A percentile compares a stretch with the other conserved stretches of the same genome.
Conservation (phyloP, 2,329 filamentous ascomycete species). For the Ophiosphaerella korrae region DNA sequence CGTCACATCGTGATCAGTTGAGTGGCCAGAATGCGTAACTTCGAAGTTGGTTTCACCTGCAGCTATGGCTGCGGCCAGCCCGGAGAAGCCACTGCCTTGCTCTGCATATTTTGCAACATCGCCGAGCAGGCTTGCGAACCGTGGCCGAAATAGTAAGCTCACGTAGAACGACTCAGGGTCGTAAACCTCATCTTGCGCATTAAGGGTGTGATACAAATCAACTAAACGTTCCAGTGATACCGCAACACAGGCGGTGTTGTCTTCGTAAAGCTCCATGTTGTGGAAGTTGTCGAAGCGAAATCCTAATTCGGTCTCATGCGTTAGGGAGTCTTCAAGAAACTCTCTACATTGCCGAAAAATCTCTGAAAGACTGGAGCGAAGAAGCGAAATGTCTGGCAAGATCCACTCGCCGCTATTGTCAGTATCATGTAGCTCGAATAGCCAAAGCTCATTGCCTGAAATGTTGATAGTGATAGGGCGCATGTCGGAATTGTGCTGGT, state of each 20-base stretch:
- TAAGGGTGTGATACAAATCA: slow-evolving; percentile 63
- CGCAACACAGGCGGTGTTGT: slow-evolving; percentile 37
- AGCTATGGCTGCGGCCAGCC: slow-evolving; percentile 45
- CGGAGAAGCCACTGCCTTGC: slow-evolving; percentile 63
- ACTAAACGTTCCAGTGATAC: slow-evolving; percentile 56
- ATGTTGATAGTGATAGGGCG: slow-evolving; percentile 37
- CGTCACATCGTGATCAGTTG: slow-evolving; percentile 23
- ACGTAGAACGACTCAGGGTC: slow-evolving; percentile 63
- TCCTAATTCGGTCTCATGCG: slow-evolving; percentile 58
- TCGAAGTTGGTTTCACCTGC: slow-evolving; percentile 36
- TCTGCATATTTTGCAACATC: slow-evolving; percentile 59
- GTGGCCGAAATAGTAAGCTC: slow-evolving; percentile 59
- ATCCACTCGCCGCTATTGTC: slow-evolving; percentile 39
- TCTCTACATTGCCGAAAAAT: slow-evolving; percentile 63
- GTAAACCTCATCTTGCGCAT: slow-evolving; percentile 62
- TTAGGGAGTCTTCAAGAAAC: slow-evolving; percentile 61
- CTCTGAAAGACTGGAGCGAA: slow-evolving; percentile 49
- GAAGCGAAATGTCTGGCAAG: slow-evolving; percentile 30
- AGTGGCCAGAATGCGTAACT: slow-evolving; percentile 17
- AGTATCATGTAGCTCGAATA: slow-evolving; percentile 38
- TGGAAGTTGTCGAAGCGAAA: slow-evolving; percentile 50
- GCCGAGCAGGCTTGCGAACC: slow-evolving; percentile 59
- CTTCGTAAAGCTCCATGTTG: slow-evolving; percentile 38
- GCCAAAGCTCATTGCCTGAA: slow-evolving; percentile 35
- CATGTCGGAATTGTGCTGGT: slow-evolving; percentile 14